Conservation (phyloP, 805 yeast genomes). For the Barnettozyma salicaria region DNA sequence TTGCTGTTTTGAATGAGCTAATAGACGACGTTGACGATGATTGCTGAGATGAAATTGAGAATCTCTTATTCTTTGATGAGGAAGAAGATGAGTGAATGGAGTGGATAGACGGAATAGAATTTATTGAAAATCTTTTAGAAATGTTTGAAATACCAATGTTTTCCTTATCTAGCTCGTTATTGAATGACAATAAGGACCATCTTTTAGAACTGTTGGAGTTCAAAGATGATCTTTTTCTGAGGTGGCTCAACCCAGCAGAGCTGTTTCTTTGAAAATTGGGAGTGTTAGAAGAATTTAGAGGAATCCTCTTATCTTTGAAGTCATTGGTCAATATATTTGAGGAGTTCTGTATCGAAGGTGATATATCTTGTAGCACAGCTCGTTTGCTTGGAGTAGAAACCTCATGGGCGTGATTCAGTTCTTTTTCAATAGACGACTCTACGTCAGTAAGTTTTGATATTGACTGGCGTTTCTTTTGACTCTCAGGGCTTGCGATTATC, state of each 20-base stretch:
- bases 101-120: slow-evolving; percentile 7
- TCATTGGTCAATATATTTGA: slow-evolving; percentile 11
- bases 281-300: slow-evolving; percentile 12
- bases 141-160: slow-evolving; percentile 5
- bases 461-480: slow-evolving; percentile 3
- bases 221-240: slow-evolving; percentile 21
- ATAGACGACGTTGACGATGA: slow-evolving; percentile 21
- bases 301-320: slow-evolving; percentile 22
- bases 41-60: slow-evolving; percentile 17
- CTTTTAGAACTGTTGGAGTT: slow-evolving; percentile 23
- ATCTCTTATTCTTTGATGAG: slow-evolving; percentile 17
- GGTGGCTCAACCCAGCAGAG: slow-evolving; percentile 18
- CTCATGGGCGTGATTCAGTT: slow-evolving; percentile 3
- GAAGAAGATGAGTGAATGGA: slow-evolving; percentile 11
- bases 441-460: too few species aligned
- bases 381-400: slow-evolving; percentile 10
- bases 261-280: slow-evolving; percentile 20
- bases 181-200: slow-evolving; percentile 26
- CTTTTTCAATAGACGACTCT: slow-evolving; percentile 7
- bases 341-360: slow-evolving; percentile 14
- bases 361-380: slow-evolving; percentile 16
- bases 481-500: slow-evolving; percentile 17
- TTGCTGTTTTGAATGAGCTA: slow-evolving; percentile 18
- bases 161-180: slow-evolving; percentile 21
- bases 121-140: slow-evolving; percentile 11